Percentiles rank a stretch among this genome's conserved stretches.
phyloP scores from a whole-genome alignment of 1,284 basidiomycete genomes.

The Ustilago xerochloae region DNA sequence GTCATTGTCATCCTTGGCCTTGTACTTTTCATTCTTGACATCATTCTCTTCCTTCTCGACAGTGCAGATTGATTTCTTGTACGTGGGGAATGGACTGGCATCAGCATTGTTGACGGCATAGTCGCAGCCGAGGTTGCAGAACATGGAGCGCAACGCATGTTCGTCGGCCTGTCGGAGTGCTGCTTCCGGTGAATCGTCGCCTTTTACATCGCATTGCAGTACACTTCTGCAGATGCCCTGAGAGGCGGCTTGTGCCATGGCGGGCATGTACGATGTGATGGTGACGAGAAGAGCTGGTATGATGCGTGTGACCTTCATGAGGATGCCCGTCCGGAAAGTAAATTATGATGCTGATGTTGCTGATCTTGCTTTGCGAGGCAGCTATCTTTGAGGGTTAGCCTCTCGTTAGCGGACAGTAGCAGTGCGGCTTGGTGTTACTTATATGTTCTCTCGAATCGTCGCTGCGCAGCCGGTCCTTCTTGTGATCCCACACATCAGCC shows the following conservation, averaged over 20 bases:
- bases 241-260: neutral
- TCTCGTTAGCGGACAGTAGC: too few relatives aligned
- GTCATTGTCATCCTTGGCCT: constrained; percentile 16
- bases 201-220: constrained; percentile 22
- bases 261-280: neutral
- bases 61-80: constrained; percentile 18
- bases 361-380: too few relatives aligned
- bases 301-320: constrained; percentile 5
- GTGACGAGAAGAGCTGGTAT: neutral
- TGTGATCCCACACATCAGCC: neutral
- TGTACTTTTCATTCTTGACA: constrained; percentile 20
- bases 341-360: too few relatives aligned
- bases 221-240: neutral
- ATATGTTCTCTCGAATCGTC: neutral
- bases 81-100: constrained; percentile 7
- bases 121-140: constrained; percentile 33
- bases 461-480: neutral
- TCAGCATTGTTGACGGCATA: constrained; percentile 17
- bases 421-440: too few relatives aligned
- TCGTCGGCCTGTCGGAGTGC: constrained; percentile 32
- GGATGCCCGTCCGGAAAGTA: neutral
- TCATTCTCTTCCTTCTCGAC: constrained; percentile 27
- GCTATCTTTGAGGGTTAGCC: too few relatives aligned
- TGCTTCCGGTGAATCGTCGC: constrained; percentile 31
- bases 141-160: constrained; percentile 21